Evolutionary conservation across 768 basidiomycete genomes (phyloP).

Genomic region (Trichaptum fuscoviolaceum): DNA sequence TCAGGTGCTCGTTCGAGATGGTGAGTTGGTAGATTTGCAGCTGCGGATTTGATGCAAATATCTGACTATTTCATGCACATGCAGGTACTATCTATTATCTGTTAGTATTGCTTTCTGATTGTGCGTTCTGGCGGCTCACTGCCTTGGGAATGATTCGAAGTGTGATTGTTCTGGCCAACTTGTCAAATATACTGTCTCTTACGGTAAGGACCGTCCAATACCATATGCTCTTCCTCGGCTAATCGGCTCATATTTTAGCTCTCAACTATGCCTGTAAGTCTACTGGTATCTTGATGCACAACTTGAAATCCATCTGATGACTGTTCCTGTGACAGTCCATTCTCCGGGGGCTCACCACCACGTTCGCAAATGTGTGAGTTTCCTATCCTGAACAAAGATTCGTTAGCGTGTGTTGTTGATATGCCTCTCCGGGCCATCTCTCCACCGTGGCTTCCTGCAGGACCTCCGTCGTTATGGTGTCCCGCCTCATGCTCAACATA

Average conservation of each 20-base stretch:
- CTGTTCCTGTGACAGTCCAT: background rate
- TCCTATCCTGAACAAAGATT: background rate
- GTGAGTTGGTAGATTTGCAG: background rate
- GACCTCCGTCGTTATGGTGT: background rate
- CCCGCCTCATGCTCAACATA: constrained; percentile 2
- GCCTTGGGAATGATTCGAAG: background rate
- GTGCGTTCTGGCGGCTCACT: background rate
- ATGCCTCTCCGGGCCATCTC: no score
- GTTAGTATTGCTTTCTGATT: background rate
- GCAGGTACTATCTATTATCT: background rate
- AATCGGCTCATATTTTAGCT: background rate
- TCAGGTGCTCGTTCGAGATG: background rate
- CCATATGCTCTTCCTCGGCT: background rate
- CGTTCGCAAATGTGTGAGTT: background rate
- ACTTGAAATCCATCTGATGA: background rate
- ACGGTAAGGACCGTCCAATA: background rate
- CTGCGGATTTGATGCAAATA: background rate
- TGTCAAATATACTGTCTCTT: background rate
- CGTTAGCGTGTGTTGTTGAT: no score
- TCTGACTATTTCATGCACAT: background rate
- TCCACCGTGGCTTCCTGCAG: no score
- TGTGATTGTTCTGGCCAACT: background rate
- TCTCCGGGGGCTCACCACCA: constrained; percentile 1
- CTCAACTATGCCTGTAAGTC: background rate
- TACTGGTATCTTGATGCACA: background rate